These are phyloP conservation scores for Penicillium atrosanguineum DNA, from an alignment of 495 filamentous ascomycete genomes.

Conservation along the genomic window DNA sequence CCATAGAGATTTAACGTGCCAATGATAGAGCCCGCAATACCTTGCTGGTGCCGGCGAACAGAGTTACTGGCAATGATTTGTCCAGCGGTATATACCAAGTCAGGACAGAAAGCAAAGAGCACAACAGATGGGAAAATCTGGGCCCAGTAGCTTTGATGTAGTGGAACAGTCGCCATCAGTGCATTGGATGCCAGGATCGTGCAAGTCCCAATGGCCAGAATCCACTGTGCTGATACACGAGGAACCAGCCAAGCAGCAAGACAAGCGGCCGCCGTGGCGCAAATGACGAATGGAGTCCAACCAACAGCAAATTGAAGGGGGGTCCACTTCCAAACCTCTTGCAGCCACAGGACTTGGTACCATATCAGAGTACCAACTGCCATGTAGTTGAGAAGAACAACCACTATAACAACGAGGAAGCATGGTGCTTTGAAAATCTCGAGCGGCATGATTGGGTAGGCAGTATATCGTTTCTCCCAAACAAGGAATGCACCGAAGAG, in stretches of 20 bases:
- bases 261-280: conserved; percentile 35
- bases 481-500: conserved; percentile 40
- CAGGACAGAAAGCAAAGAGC: conserved; percentile 45
- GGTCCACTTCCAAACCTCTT: conserved; percentile 34
- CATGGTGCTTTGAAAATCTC: conserved; percentile 51
- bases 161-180: conserved; percentile 47
- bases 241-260: conserved; percentile 50
- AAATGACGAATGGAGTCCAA: conserved; percentile 43
- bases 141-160: conserved; percentile 50
- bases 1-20: conserved; percentile 49
- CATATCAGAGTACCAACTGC: conserved; percentile 47
- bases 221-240: conserved; percentile 47
- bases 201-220: conserved; percentile 45
- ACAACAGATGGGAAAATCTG: conserved; percentile 49
- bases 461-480: conserved; percentile 46
- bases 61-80: conserved; percentile 56
- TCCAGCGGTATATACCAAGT: conserved; percentile 50
- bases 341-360: conserved; percentile 48
- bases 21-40: conserved; percentile 47
- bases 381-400: conserved; percentile 53
- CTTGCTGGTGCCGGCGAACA: conserved; percentile 48
- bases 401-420: conserved; percentile 46
- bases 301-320: conserved; percentile 32
- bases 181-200: conserved; percentile 37
- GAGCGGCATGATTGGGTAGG: conserved; percentile 48